Evolutionary conservation across 1,284 basidiomycete genomes (phyloP).

Genomic region (Cryptococcus sp.): DNA sequence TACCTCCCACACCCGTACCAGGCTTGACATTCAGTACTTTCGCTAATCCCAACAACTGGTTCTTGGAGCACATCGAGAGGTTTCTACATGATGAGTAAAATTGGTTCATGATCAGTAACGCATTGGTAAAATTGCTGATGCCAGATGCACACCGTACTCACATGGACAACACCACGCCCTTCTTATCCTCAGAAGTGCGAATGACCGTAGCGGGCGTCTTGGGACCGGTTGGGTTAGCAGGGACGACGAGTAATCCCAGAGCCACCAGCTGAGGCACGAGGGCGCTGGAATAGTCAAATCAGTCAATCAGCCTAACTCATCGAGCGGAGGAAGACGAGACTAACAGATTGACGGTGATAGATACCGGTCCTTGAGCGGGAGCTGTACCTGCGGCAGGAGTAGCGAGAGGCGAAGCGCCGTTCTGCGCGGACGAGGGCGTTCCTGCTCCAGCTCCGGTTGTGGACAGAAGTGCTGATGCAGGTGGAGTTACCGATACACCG

Average conservation of each 20-base stretch:
- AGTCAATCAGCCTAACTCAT: background rate
- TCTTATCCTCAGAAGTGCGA: conserved; percentile 38
- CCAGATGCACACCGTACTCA: conserved; percentile 17
- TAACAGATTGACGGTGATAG: conserved; percentile 21
- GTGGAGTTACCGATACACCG: background rate
- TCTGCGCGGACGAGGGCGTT: too few species aligned
- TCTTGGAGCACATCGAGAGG: conserved; percentile 30
- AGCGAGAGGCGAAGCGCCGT: background rate
- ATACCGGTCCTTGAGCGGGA: conserved; percentile 15
- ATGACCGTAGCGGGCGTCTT: conserved; percentile 36
- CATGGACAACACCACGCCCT: conserved; percentile 37
- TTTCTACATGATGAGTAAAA: conserved; percentile 13
- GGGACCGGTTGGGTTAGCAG: conserved; percentile 20
- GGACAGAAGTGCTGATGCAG: background rate
- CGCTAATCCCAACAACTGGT: conserved; percentile 35
- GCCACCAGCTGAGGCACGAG: conserved; percentile 24
- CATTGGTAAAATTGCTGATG: conserved; percentile 1
- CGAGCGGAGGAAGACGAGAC: background rate
- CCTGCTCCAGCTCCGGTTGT: conserved; percentile 1
- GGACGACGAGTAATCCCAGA: conserved; percentile 23
- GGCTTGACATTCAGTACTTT: conserved; percentile 36
- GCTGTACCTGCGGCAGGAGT: background rate
- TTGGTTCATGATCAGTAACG: conserved; percentile 2
- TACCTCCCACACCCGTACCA: too few species aligned
- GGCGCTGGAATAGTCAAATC: conserved; percentile 5